phyloP scores from a whole-genome alignment of 495 filamentous ascomycete genomes.

The Niebla homalea region DNA sequence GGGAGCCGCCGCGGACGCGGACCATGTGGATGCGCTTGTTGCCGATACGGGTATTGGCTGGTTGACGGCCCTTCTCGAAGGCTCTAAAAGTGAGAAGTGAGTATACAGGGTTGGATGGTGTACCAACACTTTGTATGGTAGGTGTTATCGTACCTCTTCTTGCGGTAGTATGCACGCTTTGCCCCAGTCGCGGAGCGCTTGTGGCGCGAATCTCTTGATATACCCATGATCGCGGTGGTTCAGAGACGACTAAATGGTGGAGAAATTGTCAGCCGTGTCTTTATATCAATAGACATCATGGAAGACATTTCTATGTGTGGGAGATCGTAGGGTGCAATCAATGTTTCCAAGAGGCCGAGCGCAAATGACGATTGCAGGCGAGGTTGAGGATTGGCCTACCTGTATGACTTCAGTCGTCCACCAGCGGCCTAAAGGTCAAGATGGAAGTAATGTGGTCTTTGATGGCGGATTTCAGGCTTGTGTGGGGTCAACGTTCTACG shows the following conservation, averaged over 20 bases:
- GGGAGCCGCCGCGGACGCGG: conserved; percentile 96
- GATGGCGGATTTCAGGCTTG: neutral
- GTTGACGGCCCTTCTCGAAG: conserved; percentile 99
- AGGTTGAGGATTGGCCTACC: neutral
- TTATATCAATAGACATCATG: neutral
- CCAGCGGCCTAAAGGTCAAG: conserved; percentile 8
- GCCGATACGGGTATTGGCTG: conserved; percentile 98
- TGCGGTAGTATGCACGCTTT: conserved; percentile 88
- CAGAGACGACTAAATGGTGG: conserved; percentile 32
- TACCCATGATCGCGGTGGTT: conserved; percentile 84
- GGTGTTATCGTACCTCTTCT: conserved; percentile 53
- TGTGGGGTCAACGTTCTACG: neutral
- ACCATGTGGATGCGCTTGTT: conserved; percentile 97
- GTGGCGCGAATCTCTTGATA: conserved; percentile 97
- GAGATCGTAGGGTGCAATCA: neutral
- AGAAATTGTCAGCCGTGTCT: conserved; percentile 1
- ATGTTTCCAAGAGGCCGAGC: neutral
- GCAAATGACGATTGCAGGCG: neutral
- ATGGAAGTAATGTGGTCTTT: neutral
- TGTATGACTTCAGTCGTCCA: conserved; percentile 10
- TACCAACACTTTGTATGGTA: neutral
- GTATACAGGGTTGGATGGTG: neutral
- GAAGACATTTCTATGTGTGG: neutral
- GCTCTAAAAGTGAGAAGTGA: conserved; percentile 45
- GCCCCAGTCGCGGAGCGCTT: conserved; percentile 97